Base-by-base conservation (phyloP, 441 rosid genomes). In the Rhodomyrtus psidioides region DNA sequence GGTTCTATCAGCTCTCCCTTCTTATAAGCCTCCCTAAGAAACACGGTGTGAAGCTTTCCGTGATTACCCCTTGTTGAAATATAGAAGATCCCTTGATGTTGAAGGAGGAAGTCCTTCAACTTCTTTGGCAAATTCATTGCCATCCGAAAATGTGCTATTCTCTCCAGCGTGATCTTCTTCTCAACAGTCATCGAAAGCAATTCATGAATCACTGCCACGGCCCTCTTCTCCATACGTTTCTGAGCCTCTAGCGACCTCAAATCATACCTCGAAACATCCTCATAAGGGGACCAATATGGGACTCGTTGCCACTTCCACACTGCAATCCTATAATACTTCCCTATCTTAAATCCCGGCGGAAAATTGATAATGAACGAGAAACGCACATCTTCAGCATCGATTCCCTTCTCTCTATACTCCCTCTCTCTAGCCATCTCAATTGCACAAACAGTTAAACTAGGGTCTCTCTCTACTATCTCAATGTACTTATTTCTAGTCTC, bases 241-340 rank as follows among this genome's bases (percentile, higher is more conserved):
- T 95, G 98, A 6, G 98, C 98, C 92, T 97, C 98, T 44, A 96
- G 76, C 0, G 99, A 94, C 91, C 99, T 92, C 92, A 94, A 83
- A 87, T 96, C 98, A 88, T 97, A 97, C 15, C 96, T 95, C 0
- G 95, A 93, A 46, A 97, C 91, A 84, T 95, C 96, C 91, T 97
- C 98, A 62, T 96, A 96, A 0, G 99, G 98, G 0, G 98, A 97
- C 98, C 98, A 96, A 87, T 96, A 97, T 82, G 99, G 98, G 83
- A 92, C 83, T 82, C 99, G 89, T 85, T 95, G 99, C 99, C 98
- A 96, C 89, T 96, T 96, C 98, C 99, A 97, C 39, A 97, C 95
- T 0, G 98, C 99, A 55, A 96, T 94, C 75, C 95, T 88, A 65
- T 93, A 97, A 84, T 95, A 97, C 91, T 97, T 97, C 1, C 98